Conservation (phyloP, 768 basidiomycete species). For the Suillus spraguei region DNA sequence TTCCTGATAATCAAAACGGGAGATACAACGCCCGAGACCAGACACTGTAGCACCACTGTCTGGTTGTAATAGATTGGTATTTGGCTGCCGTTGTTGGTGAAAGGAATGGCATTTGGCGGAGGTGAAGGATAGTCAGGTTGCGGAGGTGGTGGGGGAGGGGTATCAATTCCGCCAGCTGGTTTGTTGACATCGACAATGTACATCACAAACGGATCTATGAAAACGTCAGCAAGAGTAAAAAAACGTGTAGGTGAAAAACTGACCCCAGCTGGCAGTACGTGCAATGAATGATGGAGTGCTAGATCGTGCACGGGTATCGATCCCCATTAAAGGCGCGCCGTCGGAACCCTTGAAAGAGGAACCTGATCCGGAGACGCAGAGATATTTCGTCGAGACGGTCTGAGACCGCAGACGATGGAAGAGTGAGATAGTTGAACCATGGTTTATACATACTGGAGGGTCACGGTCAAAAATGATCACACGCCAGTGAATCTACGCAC, state of each 20-base stretch:
- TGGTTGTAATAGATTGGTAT: slow-evolving; percentile 97
- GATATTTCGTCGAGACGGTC: slow-evolving; percentile 94
- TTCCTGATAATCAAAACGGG: slow-evolving; percentile 94
- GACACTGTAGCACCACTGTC: slow-evolving; percentile 91
- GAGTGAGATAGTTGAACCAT: slow-evolving; percentile 92
- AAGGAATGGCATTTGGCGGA: slow-evolving; percentile 87
- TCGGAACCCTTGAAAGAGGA: slow-evolving; percentile 94
- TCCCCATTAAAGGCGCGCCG: slow-evolving; percentile 81
- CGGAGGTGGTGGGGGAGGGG: slow-evolving; percentile 78
- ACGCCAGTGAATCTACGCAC: slow-evolving; percentile 51
- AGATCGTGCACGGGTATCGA: slow-evolving; percentile 70
- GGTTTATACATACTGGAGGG: slow-evolving; percentile 83
- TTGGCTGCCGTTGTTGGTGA: slow-evolving; percentile 80
- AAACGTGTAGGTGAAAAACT: slow-evolving; percentile 29
- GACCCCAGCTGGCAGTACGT: slow-evolving; percentile 88
- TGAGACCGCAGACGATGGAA: slow-evolving; percentile 97
- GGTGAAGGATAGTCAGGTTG: slow-evolving; percentile 91
- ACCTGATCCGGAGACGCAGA: slow-evolving; percentile 92
- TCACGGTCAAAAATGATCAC: slow-evolving; percentile 19
- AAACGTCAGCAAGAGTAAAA: slow-evolving; percentile 8
- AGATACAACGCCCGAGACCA: slow-evolving; percentile 91
- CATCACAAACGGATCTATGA: slow-evolving; percentile 87
- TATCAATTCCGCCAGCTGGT: slow-evolving; percentile 74
- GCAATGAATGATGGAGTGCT: slow-evolving; percentile 87
- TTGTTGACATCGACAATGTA: slow-evolving; percentile 95